These are phyloP conservation scores for Lasiosphaeris hirsuta DNA, from an alignment of 495 filamentous ascomycete genomes.

Conservation along the genomic window DNA sequence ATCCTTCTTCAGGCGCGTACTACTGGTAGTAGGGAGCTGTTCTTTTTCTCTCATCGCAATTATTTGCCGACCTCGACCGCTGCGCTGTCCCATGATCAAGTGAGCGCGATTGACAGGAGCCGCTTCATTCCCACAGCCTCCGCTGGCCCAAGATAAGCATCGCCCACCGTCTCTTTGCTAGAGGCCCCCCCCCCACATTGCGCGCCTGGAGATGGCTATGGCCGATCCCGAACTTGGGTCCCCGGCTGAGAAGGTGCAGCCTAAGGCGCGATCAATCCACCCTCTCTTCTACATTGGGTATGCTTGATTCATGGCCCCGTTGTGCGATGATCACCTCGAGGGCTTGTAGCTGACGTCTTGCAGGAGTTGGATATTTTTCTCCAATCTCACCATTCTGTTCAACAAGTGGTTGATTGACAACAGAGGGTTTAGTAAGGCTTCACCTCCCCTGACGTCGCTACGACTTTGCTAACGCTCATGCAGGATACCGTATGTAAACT, in stretches of 20 bases:
- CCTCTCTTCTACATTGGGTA: slow-evolving; percentile 23
- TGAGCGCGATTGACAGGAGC: too few relatives aligned
- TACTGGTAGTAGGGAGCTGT: too few relatives aligned
- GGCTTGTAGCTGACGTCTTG: neutral
- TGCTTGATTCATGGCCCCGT: neutral
- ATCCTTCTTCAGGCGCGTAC: too few relatives aligned
- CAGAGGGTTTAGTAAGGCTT: slow-evolving; percentile 70
- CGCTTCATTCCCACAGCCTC: too few relatives aligned
- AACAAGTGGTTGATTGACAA: slow-evolving; percentile 87
- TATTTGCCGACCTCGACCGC: too few relatives aligned
- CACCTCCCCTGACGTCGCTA: neutral
- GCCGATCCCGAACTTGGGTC: neutral
- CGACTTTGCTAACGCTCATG: neutral
- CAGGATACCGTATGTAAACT: slow-evolving; percentile 31
- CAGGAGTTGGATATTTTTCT: slow-evolving; percentile 84
- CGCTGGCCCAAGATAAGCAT: too few relatives aligned
- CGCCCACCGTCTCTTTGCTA: too few relatives aligned
- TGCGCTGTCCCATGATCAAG: too few relatives aligned
- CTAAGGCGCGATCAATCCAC: neutral
- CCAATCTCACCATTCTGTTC: slow-evolving; percentile 86
- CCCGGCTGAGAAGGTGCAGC: neutral
- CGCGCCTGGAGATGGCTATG: too few relatives aligned
- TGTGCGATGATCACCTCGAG: neutral
- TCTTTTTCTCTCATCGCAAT: too few relatives aligned
- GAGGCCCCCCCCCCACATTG: too few relatives aligned